phyloP scores from a whole-genome alignment of 345 rosid genomes.

The Populus euphratica region DNA sequence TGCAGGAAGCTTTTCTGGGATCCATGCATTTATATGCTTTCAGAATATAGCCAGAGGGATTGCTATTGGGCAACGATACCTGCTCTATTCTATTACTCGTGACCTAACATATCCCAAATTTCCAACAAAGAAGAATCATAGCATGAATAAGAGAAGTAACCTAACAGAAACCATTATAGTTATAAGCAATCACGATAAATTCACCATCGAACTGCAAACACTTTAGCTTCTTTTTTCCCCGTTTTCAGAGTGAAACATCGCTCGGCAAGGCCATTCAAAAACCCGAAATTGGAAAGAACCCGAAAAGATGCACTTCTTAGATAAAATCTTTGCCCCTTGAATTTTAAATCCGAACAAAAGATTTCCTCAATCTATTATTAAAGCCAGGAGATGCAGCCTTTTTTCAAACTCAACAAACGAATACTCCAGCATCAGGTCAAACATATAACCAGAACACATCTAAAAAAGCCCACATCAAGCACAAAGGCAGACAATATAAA shows the following conservation, averaged over 20 bases:
- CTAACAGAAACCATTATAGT: not conserved
- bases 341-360: no score
- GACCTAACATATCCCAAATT: not conserved
- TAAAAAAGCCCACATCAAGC: not conserved
- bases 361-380: no score
- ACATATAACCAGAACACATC: not conserved
- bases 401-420: not conserved
- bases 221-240: not conserved
- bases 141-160: not conserved
- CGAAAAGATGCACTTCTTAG: not conserved
- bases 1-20: not conserved
- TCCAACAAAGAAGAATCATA: not conserved
- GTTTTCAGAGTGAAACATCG: not conserved
- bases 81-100: not conserved
- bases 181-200: not conserved
- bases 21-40: not conserved
- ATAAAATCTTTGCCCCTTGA: no score
- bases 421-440: not conserved
- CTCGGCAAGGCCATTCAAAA: not conserved
- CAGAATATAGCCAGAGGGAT: not conserved
- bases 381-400: not conserved
- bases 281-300: not conserved
- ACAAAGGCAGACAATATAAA: not conserved
- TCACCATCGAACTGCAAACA: not conserved
- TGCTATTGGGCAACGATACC: not conserved